A percentile compares a stretch with the other conserved stretches of the same genome.
These are phyloP conservation scores for Novymonas esmeraldas DNA, from an alignment of 208 protist species.

Conservation along the genomic window DNA sequence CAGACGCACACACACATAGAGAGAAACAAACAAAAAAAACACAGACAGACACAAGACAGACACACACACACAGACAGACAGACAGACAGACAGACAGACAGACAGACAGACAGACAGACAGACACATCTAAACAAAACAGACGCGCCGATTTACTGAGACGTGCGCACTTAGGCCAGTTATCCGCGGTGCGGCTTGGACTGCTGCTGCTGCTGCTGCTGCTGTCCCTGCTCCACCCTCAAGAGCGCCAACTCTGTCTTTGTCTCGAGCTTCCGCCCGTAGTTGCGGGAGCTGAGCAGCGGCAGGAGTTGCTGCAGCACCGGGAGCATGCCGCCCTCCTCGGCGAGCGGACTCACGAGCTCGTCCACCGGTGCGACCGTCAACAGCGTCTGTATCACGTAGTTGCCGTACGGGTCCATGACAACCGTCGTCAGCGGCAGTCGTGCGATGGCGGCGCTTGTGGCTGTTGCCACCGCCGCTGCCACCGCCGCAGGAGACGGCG, in stretches of 20 bases:
- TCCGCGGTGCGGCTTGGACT: too few relatives aligned
- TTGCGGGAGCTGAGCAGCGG: constrained; percentile 50
- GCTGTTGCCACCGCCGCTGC: neutral
- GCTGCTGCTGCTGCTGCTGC: constrained; percentile 18
- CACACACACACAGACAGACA: too few relatives aligned
- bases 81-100: too few relatives aligned
- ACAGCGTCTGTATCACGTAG: constrained; percentile 97
- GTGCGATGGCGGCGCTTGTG: constrained; percentile 7
- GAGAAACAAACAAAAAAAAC: constrained; percentile 16
- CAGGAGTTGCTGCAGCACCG: constrained; percentile 39
- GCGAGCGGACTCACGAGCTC: constrained; percentile 36
- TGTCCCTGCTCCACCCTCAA: constrained; percentile 41
- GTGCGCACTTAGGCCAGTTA: too few relatives aligned
- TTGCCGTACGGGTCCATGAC: constrained; percentile 96
- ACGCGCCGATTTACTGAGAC: too few relatives aligned
- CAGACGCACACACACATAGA: too few relatives aligned
- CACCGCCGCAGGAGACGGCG: neutral
- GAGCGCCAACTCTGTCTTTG: constrained; percentile 55
- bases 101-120: too few relatives aligned
- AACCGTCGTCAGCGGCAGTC: constrained; percentile 60
- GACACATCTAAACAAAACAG: too few relatives aligned
- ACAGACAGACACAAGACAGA: too few relatives aligned
- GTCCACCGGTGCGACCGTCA: constrained; percentile 76
- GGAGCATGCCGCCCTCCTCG: constrained; percentile 38
- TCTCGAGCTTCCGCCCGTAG: constrained; percentile 69